Evolutionary conservation across 805 yeast species (phyloP).

Genomic region (Scheffersomyces ergatensis): DNA sequence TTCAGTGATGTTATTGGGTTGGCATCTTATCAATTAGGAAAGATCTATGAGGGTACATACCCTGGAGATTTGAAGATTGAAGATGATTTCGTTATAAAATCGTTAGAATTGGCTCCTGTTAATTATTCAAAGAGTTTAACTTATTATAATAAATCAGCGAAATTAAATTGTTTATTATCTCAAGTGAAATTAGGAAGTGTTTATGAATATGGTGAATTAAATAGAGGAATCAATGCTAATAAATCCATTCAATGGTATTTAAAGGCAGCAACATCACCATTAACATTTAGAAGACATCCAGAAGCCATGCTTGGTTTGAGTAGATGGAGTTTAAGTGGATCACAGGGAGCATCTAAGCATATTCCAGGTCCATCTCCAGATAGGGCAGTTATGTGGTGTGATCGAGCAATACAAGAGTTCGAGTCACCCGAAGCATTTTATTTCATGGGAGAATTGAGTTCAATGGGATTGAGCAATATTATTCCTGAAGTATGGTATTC

Average conservation of each 20-base stretch:
- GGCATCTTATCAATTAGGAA: constrained; percentile 41
- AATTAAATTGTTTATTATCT: constrained; percentile 35
- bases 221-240: constrained; percentile 34
- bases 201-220: constrained; percentile 42
- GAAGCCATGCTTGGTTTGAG: constrained; percentile 45
- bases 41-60: constrained; percentile 43
- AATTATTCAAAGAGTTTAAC: constrained; percentile 40
- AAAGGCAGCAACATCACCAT: constrained; percentile 39
- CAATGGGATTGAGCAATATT: constrained; percentile 27
- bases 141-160: constrained; percentile 42
- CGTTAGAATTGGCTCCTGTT: constrained; percentile 39
- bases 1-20: constrained; percentile 39
- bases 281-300: constrained; percentile 38
- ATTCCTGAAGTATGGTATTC: constrained; percentile 29
- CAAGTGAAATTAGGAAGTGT: constrained; percentile 41
- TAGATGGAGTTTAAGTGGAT: constrained; percentile 39
- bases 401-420: constrained; percentile 39
- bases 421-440: constrained; percentile 36
- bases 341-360: constrained; percentile 30
- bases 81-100: constrained; percentile 31
- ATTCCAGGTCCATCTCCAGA: constrained; percentile 35
- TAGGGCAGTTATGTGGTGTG: constrained; percentile 42
- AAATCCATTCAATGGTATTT: constrained; percentile 46
- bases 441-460: constrained; percentile 39
- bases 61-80: constrained; percentile 40